Conservation (phyloP, 2,329 filamentous ascomycete species). For the Aspergillus thermomutatus region DNA sequence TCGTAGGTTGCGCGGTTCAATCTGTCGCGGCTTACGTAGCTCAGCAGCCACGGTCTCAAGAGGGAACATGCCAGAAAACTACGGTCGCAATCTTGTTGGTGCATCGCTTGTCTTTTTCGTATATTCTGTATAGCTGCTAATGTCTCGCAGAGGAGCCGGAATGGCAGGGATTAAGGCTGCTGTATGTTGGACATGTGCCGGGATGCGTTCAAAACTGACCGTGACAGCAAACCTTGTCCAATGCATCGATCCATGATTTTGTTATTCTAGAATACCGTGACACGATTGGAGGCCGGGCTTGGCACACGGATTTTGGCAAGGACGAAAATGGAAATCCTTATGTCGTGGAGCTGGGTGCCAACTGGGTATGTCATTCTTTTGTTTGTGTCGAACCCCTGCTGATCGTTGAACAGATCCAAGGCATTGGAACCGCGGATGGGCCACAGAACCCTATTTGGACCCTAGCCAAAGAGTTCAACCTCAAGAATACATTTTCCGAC, state of each 20-base stretch:
- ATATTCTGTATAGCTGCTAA: slow-evolving; percentile 1
- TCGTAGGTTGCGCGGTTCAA: background rate
- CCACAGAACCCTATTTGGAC: slow-evolving; percentile 59
- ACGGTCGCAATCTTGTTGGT: slow-evolving; percentile 30
- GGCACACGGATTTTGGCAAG: slow-evolving; percentile 55
- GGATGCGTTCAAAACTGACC: background rate
- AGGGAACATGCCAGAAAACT: slow-evolving; percentile 26
- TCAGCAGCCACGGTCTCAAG: slow-evolving; percentile 13
- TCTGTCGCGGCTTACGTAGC: slow-evolving; percentile 8
- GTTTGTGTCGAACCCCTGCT: background rate
- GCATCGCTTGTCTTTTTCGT: background rate
- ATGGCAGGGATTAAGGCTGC: slow-evolving; percentile 62
- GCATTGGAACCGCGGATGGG: slow-evolving; percentile 34
- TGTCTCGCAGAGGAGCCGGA: slow-evolving; percentile 48
- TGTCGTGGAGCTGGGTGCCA: slow-evolving; percentile 62
- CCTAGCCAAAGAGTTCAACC: slow-evolving; percentile 54
- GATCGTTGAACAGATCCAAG: slow-evolving; percentile 37
- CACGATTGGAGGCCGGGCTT: slow-evolving; percentile 60
- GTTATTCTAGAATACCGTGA: slow-evolving; percentile 63
- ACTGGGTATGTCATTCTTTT: slow-evolving; percentile 49
- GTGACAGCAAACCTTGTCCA: slow-evolving; percentile 54
- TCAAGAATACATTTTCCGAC: slow-evolving; percentile 57
- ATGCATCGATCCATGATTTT: slow-evolving; percentile 61
- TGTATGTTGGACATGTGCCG: slow-evolving; percentile 25
- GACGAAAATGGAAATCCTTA: slow-evolving; percentile 51